Evolutionary conservation across 2,329 filamentous ascomycete genomes (phyloP).

Genomic region (Diplocarpon mali): DNA sequence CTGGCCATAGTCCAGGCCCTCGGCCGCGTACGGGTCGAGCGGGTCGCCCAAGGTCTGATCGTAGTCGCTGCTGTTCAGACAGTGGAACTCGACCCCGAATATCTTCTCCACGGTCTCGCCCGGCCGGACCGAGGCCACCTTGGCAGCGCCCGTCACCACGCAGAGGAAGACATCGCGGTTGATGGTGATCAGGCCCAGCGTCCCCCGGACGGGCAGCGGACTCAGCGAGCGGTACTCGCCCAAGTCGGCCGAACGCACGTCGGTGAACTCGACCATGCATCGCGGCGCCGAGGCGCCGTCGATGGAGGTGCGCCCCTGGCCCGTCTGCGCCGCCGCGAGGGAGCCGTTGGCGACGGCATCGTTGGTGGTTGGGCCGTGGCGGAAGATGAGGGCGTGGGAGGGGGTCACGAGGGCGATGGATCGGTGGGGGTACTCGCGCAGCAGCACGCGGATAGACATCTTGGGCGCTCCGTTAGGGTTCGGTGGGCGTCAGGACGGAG

Average conservation of each 20-base stretch:
- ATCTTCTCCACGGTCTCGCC: conserved; percentile 88
- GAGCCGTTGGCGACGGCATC: conserved; percentile 49
- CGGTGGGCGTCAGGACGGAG: conserved; percentile 1
- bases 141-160: conserved; percentile 68
- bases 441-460: conserved; percentile 28
- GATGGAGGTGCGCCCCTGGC: conserved; percentile 31
- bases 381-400: conserved; percentile 73
- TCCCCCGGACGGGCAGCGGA: conserved; percentile 68
- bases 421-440: conserved; percentile 78
- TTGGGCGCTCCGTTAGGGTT: conserved; percentile 2
- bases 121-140: conserved; percentile 72
- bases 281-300: conserved; percentile 19
- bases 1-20: conserved; percentile 33
- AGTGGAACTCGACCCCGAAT: conserved; percentile 81
- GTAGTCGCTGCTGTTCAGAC: conserved; percentile 76
- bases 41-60: conserved; percentile 58
- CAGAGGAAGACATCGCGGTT: conserved; percentile 81
- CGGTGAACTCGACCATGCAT: conserved; percentile 83
- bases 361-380: conserved; percentile 57
- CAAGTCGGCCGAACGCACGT: conserved; percentile 52
- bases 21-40: conserved; percentile 23
- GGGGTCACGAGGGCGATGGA: conserved; percentile 77
- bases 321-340: conserved; percentile 40
- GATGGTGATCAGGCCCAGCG: conserved; percentile 76
- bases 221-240: conserved; percentile 68